These are phyloP conservation scores for Pyrrhoderma lamaoense DNA, from an alignment of 1,284 basidiomycete genomes.

Conservation along the genomic window DNA sequence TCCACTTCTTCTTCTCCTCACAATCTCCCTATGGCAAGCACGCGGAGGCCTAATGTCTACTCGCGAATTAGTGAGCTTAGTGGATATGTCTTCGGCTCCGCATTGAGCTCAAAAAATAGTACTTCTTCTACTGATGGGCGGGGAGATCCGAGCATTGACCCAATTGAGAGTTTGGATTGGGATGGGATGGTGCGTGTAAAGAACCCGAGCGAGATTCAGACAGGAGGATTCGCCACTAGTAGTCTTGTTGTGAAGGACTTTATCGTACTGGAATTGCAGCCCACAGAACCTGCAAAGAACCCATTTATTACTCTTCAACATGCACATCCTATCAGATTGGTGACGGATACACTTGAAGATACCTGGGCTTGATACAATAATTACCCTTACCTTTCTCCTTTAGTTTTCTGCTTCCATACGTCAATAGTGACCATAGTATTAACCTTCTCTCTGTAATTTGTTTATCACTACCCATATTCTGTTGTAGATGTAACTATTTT, in stretches of 20 bases:
- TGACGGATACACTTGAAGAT: conserved; percentile 43
- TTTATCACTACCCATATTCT: too few species aligned
- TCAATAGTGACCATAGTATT: too few species aligned
- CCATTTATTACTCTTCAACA: conserved; percentile 32
- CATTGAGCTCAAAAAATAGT: not conserved
- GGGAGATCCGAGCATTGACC: conserved; percentile 13
- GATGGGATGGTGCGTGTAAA: conserved; percentile 26
- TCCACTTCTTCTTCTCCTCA: conserved; percentile 27
- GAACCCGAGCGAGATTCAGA: conserved; percentile 19
- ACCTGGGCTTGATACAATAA: not conserved
- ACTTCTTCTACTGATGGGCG: too few species aligned
- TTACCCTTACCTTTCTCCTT: not conserved
- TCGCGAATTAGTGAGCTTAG: not conserved
- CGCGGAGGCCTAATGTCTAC: not conserved
- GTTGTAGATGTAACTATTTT: too few species aligned
- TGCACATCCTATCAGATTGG: conserved; percentile 41
- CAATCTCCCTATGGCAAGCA: conserved; percentile 13
- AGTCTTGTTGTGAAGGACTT: conserved; percentile 41
- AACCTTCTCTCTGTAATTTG: not conserved
- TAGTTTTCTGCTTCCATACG: not conserved
- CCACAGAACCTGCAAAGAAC: conserved; percentile 25
- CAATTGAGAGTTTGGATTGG: conserved; percentile 26
- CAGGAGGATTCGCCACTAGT: conserved; percentile 23
- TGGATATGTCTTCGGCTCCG: conserved; percentile 7
- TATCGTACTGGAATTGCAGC: conserved; percentile 36